Evolutionary conservation across 1,284 basidiomycete genomes (phyloP), one percentile per base, ranked within the genome.

Genomic region (Chondrostereum purpureum): DNA sequence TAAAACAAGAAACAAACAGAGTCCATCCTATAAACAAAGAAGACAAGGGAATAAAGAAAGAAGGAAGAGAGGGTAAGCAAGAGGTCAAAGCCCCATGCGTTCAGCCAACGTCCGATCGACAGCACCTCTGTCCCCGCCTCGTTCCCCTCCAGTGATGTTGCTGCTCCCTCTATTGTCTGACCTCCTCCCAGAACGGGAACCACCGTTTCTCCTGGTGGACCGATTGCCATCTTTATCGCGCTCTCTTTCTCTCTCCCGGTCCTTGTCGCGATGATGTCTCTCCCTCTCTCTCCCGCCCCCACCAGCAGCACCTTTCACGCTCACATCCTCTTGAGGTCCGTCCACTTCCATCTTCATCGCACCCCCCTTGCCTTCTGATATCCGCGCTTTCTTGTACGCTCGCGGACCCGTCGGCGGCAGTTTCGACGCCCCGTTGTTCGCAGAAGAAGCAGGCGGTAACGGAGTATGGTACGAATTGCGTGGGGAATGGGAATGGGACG

Each of bases 91-190:
- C 63, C 83, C 85, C 79, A 88, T 75, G 57, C 83, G 69, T 64
- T 87, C 80, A 62, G 81, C 81, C 70, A 88, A 80, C 70, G 83
- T 84, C 77, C 84, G 83, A 70, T 83, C 83, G 31, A n/a, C 36
- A 17, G 44, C 36, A 35, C 35, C 27, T 18, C 40, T 12, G 13
- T 31, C 31, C 39, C 55, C 52, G 21, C 60, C 57, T 22, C 61
- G 53, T 18, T 63, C 57, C 18, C 63, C 58, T 16, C 63, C 58
- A 18, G 49, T 49, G 19, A 48, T 50, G 21, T 64, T 61, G 21
- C 66, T 62, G 21, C 60, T 62, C 24, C 55, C 55, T 21, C 42
- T 52, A 44, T n/a, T 52, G 42, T 18, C 53, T 49, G 17, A 50
- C 55, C 58, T 54, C n/a, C 53, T 52, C 31, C 54, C 57, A 40